phyloP scores from a whole-genome alignment of 176 grass and related monocot species.

The Oryza rufipogon region DNA sequence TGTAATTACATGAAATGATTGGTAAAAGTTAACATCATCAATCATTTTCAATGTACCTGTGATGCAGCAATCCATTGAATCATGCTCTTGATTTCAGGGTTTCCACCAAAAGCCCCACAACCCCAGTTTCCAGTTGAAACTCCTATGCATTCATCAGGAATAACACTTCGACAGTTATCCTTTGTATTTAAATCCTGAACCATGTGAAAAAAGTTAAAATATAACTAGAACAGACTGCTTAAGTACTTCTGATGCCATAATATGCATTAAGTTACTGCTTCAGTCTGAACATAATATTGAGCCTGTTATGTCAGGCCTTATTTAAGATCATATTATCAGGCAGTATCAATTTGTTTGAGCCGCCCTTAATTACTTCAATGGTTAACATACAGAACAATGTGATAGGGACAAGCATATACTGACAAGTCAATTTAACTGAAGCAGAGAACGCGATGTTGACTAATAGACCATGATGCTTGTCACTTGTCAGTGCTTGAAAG shows the following conservation, averaged over 20 bases:
- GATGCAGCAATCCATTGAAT: slow-evolving; percentile 96
- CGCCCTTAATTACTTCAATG: background rate
- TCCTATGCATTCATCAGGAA: slow-evolving; percentile 49
- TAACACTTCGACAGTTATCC: slow-evolving; percentile 33
- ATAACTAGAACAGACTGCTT: background rate
- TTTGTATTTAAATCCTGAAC: slow-evolving; percentile 42
- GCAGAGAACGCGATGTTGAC: background rate
- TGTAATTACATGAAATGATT: background rate
- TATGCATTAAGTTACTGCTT: background rate
- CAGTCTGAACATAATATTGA: background rate
- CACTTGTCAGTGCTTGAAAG: background rate
- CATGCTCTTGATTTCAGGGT: slow-evolving; percentile 94
- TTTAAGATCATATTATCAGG: slow-evolving; percentile 15
- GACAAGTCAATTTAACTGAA: background rate
- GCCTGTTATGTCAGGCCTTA: background rate
- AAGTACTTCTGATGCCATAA: background rate
- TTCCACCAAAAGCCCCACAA: slow-evolving; percentile 87
- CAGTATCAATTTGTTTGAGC: background rate
- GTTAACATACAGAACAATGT: background rate
- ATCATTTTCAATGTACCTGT: slow-evolving; percentile 53
- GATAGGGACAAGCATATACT: background rate
- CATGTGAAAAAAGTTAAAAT: background rate
- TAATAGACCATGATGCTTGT: background rate
- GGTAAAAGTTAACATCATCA: background rate
- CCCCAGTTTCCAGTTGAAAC: slow-evolving; percentile 99